These are phyloP conservation scores for Candolleomyces eurysporus DNA, from an alignment of 768 basidiomycete genomes.

Conservation along the genomic window DNA sequence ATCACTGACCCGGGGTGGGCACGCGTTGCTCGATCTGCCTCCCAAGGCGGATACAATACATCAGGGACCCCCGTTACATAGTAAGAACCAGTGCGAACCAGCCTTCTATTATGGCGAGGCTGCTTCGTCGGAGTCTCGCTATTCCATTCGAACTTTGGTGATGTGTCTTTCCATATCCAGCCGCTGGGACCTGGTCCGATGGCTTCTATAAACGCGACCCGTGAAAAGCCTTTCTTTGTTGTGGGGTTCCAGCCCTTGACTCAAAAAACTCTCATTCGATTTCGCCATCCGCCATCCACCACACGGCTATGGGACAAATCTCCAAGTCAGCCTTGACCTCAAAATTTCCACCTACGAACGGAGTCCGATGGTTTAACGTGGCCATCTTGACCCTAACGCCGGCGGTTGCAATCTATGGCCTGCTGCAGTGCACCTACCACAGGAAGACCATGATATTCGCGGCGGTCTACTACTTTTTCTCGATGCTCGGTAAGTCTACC, in stretches of 20 bases:
- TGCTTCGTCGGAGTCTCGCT: slow-evolving; percentile 3
- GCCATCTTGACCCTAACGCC: slow-evolving; percentile 70
- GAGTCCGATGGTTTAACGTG: slow-evolving; percentile 78
- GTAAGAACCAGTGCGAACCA: background rate
- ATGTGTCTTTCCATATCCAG: slow-evolving; percentile 4
- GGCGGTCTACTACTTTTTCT: slow-evolving; percentile 75
- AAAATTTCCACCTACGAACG: slow-evolving; percentile 47
- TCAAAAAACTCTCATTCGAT: background rate
- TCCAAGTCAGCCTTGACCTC: background rate
- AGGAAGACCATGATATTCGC: slow-evolving; percentile 60
- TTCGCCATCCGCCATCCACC: background rate
- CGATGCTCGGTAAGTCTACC: slow-evolving; percentile 67
- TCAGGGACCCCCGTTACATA: background rate
- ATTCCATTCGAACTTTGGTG: slow-evolving; percentile 2
- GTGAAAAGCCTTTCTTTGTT: background rate
- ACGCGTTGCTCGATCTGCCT: background rate
- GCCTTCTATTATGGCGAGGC: slow-evolving; percentile 3
- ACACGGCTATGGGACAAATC: background rate
- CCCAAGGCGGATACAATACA: background rate
- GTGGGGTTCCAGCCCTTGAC: background rate
- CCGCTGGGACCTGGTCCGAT: slow-evolving; percentile 1
- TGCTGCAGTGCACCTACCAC: slow-evolving; percentile 44
- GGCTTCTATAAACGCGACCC: slow-evolving; percentile 6
- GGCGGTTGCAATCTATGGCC: slow-evolving; percentile 65
- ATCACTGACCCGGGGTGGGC: slow-evolving; percentile 1